Conservation (phyloP, 352 stramenopile genomes). For the Globisporangium takayamanum region DNA sequence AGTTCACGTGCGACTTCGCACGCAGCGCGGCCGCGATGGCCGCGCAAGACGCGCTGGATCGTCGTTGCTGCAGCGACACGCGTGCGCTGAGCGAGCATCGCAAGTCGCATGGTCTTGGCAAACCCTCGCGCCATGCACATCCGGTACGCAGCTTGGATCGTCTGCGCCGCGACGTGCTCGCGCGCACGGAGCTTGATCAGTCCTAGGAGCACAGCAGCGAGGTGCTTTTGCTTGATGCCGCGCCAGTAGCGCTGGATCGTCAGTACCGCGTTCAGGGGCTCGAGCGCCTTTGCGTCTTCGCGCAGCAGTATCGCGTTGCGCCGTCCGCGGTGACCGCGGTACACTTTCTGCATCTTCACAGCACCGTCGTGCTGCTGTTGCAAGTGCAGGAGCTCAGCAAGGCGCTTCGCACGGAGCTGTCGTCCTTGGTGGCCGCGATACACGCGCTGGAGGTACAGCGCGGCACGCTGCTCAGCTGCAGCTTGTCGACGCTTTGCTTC, state of each 20-base stretch:
- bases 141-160: constrained; percentile 59
- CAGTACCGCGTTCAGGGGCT: constrained; percentile 41
- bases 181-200: constrained; percentile 54
- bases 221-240: constrained; percentile 67
- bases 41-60: constrained; percentile 76
- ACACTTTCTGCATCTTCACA: constrained; percentile 60
- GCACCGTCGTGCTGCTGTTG: constrained; percentile 44
- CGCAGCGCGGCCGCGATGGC: constrained; percentile 65
- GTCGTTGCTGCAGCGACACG: constrained; percentile 33
- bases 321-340: constrained; percentile 48
- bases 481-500: constrained; percentile 36
- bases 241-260: constrained; percentile 79
- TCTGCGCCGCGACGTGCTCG: constrained; percentile 51
- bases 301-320: constrained; percentile 34
- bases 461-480: constrained; percentile 36
- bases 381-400: constrained; percentile 44
- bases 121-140: constrained; percentile 54
- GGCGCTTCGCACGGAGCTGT: constrained; percentile 27
- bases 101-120: constrained; percentile 49
- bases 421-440: constrained; percentile 66
- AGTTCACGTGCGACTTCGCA: constrained; percentile 75
- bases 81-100: constrained; percentile 35
- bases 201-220: constrained; percentile 60
- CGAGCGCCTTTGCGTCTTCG: constrained; percentile 29
- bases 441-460: constrained; percentile 64